Evolutionary conservation across 176 grass and related monocot species (phyloP).

Genomic region (Oryza nivara): DNA sequence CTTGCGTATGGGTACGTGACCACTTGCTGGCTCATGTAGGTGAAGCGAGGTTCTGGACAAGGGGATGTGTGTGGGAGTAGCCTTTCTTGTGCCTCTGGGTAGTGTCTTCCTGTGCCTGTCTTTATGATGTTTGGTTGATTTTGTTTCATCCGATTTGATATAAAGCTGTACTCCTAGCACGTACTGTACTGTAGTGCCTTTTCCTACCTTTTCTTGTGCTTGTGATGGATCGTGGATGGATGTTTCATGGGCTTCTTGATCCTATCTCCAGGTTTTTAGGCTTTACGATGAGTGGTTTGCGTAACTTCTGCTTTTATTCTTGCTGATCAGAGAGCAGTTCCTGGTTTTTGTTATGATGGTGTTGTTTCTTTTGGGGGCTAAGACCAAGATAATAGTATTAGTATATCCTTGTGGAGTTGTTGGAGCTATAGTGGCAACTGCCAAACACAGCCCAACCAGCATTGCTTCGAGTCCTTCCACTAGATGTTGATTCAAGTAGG

Average conservation of each 20-base stretch:
- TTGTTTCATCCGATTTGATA: constrained; percentile 43
- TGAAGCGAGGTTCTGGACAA: constrained; percentile 17
- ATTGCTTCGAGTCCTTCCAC: neutral
- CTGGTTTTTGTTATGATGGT: constrained; percentile 18
- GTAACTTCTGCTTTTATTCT: constrained; percentile 33
- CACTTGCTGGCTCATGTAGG: constrained; percentile 16
- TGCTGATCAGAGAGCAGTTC: constrained; percentile 2
- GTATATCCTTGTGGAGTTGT: constrained; percentile 11
- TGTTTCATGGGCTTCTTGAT: constrained; percentile 30
- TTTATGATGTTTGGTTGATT: constrained; percentile 36
- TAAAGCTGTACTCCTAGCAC: constrained; percentile 26
- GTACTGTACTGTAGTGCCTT: neutral
- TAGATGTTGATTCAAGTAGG: constrained; percentile 27
- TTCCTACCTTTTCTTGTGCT: neutral
- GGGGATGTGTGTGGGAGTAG: constrained; percentile 33
- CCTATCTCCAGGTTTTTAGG: constrained; percentile 1
- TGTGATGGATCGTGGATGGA: constrained; percentile 36
- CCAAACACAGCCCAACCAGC: neutral
- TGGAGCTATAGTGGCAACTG: neutral
- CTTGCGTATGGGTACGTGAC: constrained; percentile 16
- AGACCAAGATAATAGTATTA: neutral
- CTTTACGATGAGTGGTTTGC: constrained; percentile 29
- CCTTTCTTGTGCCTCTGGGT: constrained; percentile 35
- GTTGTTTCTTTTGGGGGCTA: constrained; percentile 8
- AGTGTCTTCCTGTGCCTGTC: constrained; percentile 16